A percentile compares a stretch with the other conserved stretches of the same genome.
Evolutionary conservation across 257 asterid species (phyloP).

Genomic region (Salvia rosmarinus): DNA sequence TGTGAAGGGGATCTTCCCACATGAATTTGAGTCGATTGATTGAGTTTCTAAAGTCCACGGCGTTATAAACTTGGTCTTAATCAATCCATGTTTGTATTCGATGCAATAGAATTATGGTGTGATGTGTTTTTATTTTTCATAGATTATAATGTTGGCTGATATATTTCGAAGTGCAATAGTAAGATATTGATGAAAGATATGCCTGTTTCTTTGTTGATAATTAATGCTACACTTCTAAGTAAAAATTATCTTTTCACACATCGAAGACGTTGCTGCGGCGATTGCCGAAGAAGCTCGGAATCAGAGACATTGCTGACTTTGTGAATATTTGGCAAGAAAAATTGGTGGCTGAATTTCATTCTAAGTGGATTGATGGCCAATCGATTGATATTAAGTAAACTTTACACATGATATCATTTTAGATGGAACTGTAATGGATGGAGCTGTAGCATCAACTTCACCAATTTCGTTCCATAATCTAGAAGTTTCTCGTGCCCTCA

Average conservation of each 20-base stretch:
- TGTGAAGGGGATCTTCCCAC: slow-evolving; percentile 50
- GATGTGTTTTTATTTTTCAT: no score
- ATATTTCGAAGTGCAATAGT: neutral
- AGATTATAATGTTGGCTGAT: neutral
- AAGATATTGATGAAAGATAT: neutral
- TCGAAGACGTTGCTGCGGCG: slow-evolving; percentile 25
- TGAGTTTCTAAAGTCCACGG: slow-evolving; percentile 28
- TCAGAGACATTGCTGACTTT: slow-evolving; percentile 11
- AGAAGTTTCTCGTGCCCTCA: no score
- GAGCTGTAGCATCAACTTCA: no score
- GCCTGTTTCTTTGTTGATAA: neutral
- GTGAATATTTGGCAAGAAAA: no score
- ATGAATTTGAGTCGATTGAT: slow-evolving; percentile 33
- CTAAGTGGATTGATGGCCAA: no score
- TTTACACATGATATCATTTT: no score
- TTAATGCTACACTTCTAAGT: slow-evolving; percentile 13
- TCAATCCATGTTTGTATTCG: neutral
- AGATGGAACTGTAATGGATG: no score
- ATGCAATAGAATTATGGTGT: no score
- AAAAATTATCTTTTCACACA: neutral
- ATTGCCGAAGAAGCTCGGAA: slow-evolving; percentile 20
- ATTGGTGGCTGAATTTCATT: no score
- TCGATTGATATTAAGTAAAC: no score
- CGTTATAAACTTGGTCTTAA: neutral
- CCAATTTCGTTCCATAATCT: no score